Conservation (phyloP, 148 eudicot genomes). For the Heliamphora exappendiculata region DNA sequence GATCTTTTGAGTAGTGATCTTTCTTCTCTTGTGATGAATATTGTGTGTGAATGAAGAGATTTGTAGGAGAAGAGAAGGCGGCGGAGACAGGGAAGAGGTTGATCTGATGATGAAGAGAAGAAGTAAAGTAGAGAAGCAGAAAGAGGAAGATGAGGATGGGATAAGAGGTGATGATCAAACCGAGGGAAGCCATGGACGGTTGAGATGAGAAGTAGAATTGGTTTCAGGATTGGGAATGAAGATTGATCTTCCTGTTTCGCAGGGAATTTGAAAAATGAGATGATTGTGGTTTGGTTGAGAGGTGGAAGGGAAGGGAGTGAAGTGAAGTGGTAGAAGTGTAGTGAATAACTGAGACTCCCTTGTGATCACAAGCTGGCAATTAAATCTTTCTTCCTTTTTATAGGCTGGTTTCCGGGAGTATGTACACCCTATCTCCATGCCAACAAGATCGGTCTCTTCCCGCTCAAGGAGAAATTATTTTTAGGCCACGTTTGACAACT, state of each 20-base stretch:
- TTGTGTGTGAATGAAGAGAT: neutral
- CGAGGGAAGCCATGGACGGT: no score
- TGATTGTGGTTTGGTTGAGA: no score
- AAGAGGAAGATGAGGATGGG: neutral
- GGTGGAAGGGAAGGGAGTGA: no score
- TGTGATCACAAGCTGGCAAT: neutral
- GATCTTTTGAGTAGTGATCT: neutral
- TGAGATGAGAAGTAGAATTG: neutral
- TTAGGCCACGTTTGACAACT: no score
- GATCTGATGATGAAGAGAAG: neutral
- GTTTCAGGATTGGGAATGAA: neutral
- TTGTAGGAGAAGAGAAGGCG: neutral
- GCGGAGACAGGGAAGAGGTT: constrained; percentile 10
- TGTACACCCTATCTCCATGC: no score
- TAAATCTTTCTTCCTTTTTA: neutral
- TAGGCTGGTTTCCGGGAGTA: no score
- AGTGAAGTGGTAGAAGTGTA: neutral
- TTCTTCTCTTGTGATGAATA: neutral
- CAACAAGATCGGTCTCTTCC: no score
- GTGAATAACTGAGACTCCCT: neutral
- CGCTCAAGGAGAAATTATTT: no score
- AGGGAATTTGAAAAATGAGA: neutral
- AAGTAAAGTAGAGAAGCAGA: constrained; percentile 6
- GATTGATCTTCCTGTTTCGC: neutral
- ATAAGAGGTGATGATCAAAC: neutral